Percentiles rank a stretch among this genome's conserved stretches.
Evolutionary conservation across 2,329 filamentous ascomycete species (phyloP).

Genomic region (Raffaelea deltoideospora): DNA sequence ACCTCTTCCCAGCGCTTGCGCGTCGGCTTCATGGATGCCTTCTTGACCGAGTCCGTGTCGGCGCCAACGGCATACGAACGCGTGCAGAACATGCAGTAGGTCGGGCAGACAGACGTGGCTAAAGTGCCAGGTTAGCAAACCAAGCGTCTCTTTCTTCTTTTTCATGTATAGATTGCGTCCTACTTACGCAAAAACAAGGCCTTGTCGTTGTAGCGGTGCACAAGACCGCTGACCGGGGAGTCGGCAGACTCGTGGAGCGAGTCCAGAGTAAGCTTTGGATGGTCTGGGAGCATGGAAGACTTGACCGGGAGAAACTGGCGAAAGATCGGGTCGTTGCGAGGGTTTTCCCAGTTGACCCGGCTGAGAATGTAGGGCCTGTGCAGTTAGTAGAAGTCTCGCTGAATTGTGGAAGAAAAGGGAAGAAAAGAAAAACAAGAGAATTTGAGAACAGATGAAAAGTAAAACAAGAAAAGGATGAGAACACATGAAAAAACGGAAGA

Average conservation of each 20-base stretch:
- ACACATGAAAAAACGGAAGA: too few relatives aligned
- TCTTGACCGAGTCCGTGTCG: constrained; percentile 35
- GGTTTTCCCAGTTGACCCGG: constrained; percentile 42
- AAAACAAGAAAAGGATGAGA: too few relatives aligned
- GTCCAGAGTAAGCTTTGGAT: constrained; percentile 37
- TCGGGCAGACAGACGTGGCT: constrained; percentile 46
- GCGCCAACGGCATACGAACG: constrained; percentile 43
- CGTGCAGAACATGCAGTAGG: constrained; percentile 49
- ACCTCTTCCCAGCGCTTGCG: constrained; percentile 34
- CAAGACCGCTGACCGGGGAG: constrained; percentile 38
- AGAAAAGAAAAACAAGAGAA: background rate
- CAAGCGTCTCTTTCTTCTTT: too few relatives aligned
- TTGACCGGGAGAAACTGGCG: constrained; percentile 44
- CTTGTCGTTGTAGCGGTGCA: constrained; percentile 50
- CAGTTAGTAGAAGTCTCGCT: too few relatives aligned
- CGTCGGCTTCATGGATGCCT: constrained; percentile 23
- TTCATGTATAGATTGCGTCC: too few relatives aligned
- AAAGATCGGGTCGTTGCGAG: constrained; percentile 42
- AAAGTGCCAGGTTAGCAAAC: background rate
- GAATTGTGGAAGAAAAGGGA: too few relatives aligned
- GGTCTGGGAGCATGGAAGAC: constrained; percentile 36
- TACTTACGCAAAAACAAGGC: constrained; percentile 42
- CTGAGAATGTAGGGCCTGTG: constrained; percentile 40
- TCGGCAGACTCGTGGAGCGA: constrained; percentile 43
- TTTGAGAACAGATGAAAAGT: constrained; percentile 1